Base-by-base conservation (phyloP, 106 monocot genomes). In the Apostasia ramifera region DNA sequence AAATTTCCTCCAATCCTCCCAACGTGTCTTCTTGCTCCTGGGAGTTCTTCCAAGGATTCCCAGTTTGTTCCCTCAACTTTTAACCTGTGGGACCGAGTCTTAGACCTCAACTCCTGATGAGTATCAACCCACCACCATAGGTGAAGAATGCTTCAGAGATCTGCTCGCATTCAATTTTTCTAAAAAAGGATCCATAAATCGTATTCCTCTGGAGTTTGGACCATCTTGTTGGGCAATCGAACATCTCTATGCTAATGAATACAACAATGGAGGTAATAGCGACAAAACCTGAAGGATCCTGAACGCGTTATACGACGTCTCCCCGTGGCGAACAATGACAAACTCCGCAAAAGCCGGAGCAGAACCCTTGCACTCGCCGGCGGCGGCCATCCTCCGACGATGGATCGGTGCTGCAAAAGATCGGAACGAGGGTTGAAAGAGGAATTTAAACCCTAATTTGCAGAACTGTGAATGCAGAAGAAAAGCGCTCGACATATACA, bases 271-370 rank as follows among this genome's bases (percentile, higher is more conserved):
- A 42, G 41, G 8, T 47, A 8, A 44, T 11, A 48, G 55, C 26
- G 6, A 49, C 1, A 9, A 65, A n/a, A 83, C 94, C 90, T 94
- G 94, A 47, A 94, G 70, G 66, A 85, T 88, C 47, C 63, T 81
- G 63, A 83, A 73, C 39, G 90, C 90, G 57, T 94, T 94, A 74
- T 82, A 94, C 26, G 77, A n/a, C 38, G 90, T 94, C 83, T 94
- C 90, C 15, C 94, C 94, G 61, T 94, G 94, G 10, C 94, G 85
- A 38, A 94, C 80, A 53, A 91, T 75, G 49, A 87, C 82, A 48
- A 94, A 70, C 81, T 94, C 94, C 26, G 94, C 72, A 58, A 78
- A 86, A 15, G 68, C 79, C 66, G 48, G 6, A 15, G 52, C 4
- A 26, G 48, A 65, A 8, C 48, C 65, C 12, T 48, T 37, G 47